Evolutionary conservation across 129 eudicot species (phyloP).

Genomic region (sunflower (Helianthus annuus)): HanXRQr2.0-SUNRISE NC_035435.2:55090056-55090555

Average conservation of each 20-base stretch:
- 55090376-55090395: neutral
- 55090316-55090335: neutral
- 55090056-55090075: too few relatives aligned
- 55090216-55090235: too few relatives aligned
- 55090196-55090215: too few relatives aligned
- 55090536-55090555: constrained; percentile 44
- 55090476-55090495: constrained; percentile 33
- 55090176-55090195: too few relatives aligned
- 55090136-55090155: too few relatives aligned
- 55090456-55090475: constrained; percentile 38
- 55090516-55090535: constrained; percentile 47
- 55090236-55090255: too few relatives aligned
- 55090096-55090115: too few relatives aligned
- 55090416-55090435: constrained; percentile 12
- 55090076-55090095: too few relatives aligned
- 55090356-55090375: neutral
- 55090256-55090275: too few relatives aligned
- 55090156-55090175: too few relatives aligned
- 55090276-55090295: neutral
- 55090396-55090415: neutral
- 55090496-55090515: constrained; percentile 14
- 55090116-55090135: too few relatives aligned
- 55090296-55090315: neutral
- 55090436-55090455: constrained; percentile 7
- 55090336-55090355: neutral